Conservation (phyloP, 2,329 filamentous ascomycete species). For the Colletotrichum orbiculare region DNA sequence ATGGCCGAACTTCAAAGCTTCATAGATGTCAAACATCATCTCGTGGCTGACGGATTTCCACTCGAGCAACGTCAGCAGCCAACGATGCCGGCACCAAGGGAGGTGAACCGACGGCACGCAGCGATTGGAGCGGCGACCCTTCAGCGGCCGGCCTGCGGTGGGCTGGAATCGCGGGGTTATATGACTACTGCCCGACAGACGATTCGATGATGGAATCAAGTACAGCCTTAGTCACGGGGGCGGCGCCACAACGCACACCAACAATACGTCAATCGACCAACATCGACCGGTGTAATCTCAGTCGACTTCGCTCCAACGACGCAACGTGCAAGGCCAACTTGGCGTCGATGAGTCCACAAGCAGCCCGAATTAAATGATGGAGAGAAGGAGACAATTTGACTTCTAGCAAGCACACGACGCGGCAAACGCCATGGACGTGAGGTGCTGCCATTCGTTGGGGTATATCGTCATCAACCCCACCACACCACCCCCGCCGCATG, state of each 20-base stretch:
- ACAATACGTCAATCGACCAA: not conserved
- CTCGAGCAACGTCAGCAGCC: no score
- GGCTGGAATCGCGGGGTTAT: slow-evolving; percentile 21
- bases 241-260: slow-evolving; percentile 1
- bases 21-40: no score
- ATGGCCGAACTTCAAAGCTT: no score
- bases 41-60: no score
- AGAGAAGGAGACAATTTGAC: no score
- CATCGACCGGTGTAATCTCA: slow-evolving; percentile 5
- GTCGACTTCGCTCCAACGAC: slow-evolving; percentile 3
- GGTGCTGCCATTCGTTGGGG: slow-evolving; percentile 21
- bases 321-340: not conserved
- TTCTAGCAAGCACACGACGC: not conserved
- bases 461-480: slow-evolving; percentile 13
- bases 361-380: no score
- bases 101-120: no score
- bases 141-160: slow-evolving; percentile 3
- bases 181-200: slow-evolving; percentile 1
- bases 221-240: slow-evolving; percentile 10
- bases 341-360: not conserved
- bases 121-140: not conserved
- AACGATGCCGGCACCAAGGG: no score
- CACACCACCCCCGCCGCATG: slow-evolving; percentile 33
- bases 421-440: slow-evolving; percentile 10
- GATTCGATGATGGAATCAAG: not conserved